A percentile compares a stretch with the other conserved stretches of the same genome.
Conservation (phyloP, 208 protist genomes). For the Trypanosoma conorhini region DNA sequence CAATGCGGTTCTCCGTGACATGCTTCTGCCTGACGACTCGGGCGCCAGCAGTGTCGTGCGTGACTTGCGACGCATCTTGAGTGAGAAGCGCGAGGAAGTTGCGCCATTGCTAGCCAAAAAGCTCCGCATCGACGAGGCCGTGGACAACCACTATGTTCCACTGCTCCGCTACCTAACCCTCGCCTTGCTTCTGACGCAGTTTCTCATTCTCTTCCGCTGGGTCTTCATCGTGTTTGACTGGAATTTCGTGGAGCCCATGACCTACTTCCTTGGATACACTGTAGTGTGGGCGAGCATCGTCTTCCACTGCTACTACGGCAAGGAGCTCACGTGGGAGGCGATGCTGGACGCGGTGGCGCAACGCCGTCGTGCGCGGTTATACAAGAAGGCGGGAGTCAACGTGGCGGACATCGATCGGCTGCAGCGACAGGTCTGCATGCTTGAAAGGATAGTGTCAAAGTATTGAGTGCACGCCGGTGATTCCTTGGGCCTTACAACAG, state of each 20-base stretch:
- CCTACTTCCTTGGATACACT: constrained; percentile 82
- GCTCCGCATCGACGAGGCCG: constrained; percentile 43
- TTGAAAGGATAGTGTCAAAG: constrained; percentile 40
- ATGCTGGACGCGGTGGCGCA: constrained; percentile 41
- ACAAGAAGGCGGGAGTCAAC: constrained; percentile 43
- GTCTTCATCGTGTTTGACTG: constrained; percentile 90
- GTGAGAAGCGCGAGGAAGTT: constrained; percentile 27
- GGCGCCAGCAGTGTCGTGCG: constrained; percentile 28
- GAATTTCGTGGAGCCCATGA: constrained; percentile 86
- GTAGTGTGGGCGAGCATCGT: constrained; percentile 55
- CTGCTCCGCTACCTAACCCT: constrained; percentile 51
- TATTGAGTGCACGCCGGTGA: constrained; percentile 12
- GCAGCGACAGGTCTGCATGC: constrained; percentile 27
- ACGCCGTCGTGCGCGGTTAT: constrained; percentile 35
- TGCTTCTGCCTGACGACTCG: constrained; percentile 1
- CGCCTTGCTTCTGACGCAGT: constrained; percentile 47
- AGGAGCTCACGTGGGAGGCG: constrained; percentile 59
- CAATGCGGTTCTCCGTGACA: constrained; percentile 3
- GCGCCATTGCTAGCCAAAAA: constrained; percentile 31
- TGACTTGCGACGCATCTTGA: constrained; percentile 33
- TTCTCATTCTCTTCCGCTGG: constrained; percentile 80
- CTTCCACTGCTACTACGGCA: constrained; percentile 67
- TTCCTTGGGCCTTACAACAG: not conserved
- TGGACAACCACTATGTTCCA: constrained; percentile 40
- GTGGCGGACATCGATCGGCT: constrained; percentile 30